These are phyloP conservation scores for Fusarium anthophilum DNA, from an alignment of 2,329 filamentous ascomycete genomes.

Conservation along the genomic window DNA sequence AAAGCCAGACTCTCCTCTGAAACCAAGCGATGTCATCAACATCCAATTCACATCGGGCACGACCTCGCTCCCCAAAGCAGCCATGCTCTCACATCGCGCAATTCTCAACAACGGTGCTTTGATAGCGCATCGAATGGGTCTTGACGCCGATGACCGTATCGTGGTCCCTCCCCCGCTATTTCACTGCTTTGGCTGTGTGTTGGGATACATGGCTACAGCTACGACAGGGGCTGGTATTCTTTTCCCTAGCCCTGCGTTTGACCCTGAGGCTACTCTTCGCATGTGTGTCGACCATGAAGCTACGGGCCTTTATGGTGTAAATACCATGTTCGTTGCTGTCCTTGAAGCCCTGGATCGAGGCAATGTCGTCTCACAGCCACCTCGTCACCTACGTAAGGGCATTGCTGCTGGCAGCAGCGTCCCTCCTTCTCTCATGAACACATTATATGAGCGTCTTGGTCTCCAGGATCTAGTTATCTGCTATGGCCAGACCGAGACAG, in stretches of 20 bases:
- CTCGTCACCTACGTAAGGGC: slow-evolving; percentile 75
- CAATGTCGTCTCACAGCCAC: slow-evolving; percentile 36
- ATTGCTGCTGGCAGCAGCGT: slow-evolving; percentile 91
- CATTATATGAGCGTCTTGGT: slow-evolving; percentile 77
- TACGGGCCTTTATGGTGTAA: slow-evolving; percentile 83
- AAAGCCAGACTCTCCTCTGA: slow-evolving; percentile 57
- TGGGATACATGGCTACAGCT: slow-evolving; percentile 96
- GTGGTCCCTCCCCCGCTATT: slow-evolving; percentile 89
- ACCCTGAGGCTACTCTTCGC: slow-evolving; percentile 75
- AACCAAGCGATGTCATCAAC: slow-evolving; percentile 80
- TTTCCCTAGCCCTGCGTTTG: slow-evolving; percentile 87
- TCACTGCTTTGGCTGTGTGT: slow-evolving; percentile 88
- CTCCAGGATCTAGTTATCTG: slow-evolving; percentile 88
- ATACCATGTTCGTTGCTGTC: slow-evolving; percentile 93
- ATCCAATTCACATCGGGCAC: slow-evolving; percentile 99
- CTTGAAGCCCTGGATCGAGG: slow-evolving; percentile 75
- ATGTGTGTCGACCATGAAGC: slow-evolving; percentile 64
- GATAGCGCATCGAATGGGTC: slow-evolving; percentile 85
- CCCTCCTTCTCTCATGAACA: slow-evolving; percentile 81
- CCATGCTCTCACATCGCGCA: slow-evolving; percentile 83
- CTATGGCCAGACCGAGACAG: slow-evolving; percentile 96
- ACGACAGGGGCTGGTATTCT: slow-evolving; percentile 82
- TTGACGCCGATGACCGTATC: slow-evolving; percentile 77
- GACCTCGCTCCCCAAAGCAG: slow-evolving; percentile 89
- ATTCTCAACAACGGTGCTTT: slow-evolving; percentile 92